Evolutionary conservation across 352 stramenopile genomes (phyloP).

Genomic region (Saprolegnia diclina): DNA sequence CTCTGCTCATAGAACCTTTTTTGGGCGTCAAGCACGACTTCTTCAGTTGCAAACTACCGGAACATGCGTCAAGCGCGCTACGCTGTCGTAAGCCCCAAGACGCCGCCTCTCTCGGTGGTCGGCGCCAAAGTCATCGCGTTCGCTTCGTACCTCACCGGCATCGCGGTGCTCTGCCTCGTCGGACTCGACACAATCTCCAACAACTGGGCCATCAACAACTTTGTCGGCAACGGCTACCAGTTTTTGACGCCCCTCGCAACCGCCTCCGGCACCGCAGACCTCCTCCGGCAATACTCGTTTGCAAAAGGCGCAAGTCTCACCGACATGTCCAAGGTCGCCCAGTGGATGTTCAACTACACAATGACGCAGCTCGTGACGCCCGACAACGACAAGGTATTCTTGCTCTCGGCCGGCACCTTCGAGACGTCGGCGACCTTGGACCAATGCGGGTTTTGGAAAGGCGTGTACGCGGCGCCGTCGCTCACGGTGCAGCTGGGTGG

Average conservation of each 20-base stretch:
- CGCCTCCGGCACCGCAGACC: neutral
- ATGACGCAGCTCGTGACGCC: neutral
- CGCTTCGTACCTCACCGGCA: no score
- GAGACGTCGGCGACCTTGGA: neutral
- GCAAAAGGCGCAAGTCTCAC: neutral
- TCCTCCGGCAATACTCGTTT: neutral
- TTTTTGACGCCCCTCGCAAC: neutral
- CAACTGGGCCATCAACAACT: conserved; percentile 14
- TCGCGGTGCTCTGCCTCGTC: neutral
- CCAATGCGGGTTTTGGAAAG: neutral
- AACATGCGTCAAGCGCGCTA: no score
- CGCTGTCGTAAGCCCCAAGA: no score
- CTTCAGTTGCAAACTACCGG: no score
- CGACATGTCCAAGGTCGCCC: neutral
- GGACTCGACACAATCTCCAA: neutral
- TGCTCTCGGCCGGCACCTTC: neutral
- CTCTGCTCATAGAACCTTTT: no score
- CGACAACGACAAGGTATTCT: neutral
- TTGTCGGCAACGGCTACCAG: conserved; percentile 7
- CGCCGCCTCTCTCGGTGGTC: no score
- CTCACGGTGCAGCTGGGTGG: neutral
- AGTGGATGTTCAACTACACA: neutral
- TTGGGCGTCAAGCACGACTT: no score
- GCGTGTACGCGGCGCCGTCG: neutral
- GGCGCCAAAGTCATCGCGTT: no score